Percentiles rank a stretch among this genome's conserved stretches.
phyloP scores from a whole-genome alignment of 306 rosid genomes.

The Vicia villosa region DNA sequence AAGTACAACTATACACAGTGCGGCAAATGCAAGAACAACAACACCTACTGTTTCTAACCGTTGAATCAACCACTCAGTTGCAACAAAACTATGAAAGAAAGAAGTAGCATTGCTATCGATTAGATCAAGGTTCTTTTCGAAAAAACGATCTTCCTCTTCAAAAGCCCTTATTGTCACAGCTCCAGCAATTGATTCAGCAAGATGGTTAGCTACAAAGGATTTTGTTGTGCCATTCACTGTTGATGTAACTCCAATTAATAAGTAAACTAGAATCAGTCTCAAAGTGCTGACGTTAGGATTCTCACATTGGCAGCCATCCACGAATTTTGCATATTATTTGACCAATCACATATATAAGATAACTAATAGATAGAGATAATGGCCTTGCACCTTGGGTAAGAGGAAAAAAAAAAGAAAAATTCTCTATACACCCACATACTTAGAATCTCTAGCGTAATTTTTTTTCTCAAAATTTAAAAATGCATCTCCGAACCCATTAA shows the following conservation, averaged over 20 bases:
- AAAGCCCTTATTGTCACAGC: conserved; percentile 85
- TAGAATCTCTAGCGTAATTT: too few relatives aligned
- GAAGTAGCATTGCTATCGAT: conserved; percentile 77
- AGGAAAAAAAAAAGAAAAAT: too few relatives aligned
- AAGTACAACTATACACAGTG: conserved; percentile 75
- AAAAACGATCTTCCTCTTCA: conserved; percentile 71
- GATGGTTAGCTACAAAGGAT: conserved; percentile 79
- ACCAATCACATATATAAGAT: conserved; percentile 58
- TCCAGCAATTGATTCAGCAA: conserved; percentile 86
- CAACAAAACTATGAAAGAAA: conserved; percentile 69
- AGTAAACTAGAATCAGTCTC: conserved; percentile 65
- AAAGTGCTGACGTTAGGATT: conserved; percentile 60
- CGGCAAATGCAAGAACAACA: conserved; percentile 61
- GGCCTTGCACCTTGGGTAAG: too few relatives aligned
- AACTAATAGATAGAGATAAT: too few relatives aligned
- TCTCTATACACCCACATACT: too few relatives aligned
- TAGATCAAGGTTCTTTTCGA: conserved; percentile 55
- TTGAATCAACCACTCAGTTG: conserved; percentile 88
- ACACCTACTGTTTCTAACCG: conserved; percentile 76
- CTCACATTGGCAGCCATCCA: conserved; percentile 91
- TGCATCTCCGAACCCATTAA: too few relatives aligned
- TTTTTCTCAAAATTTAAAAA: too few relatives aligned
- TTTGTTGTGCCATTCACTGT: conserved; percentile 65
- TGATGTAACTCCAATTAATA: conserved; percentile 68
- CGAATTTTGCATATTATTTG: conserved; percentile 67